Base-by-base conservation (phyloP, 208 protist genomes). In the Acanthamoeba lenticulata region DNA sequence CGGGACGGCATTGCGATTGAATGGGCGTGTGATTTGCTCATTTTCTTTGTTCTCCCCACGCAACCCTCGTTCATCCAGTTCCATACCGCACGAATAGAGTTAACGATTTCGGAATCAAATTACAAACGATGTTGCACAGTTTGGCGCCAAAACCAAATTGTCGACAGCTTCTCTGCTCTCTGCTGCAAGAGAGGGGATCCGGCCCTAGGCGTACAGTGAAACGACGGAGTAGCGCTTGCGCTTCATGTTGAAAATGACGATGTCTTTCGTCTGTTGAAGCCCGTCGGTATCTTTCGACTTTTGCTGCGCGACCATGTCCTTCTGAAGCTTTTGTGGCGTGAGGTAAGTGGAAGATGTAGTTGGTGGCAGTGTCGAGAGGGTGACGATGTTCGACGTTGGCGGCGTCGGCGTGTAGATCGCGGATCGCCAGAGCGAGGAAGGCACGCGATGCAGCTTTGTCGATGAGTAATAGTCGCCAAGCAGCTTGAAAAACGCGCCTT, bases 241-340 rank as follows among this genome's bases (percentile, higher is more conserved):
- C 79, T 55, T 88, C 79, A 88, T 88, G 79, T 88, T 49, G 79
- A 88, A 88, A 40, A 88, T 49, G 47, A 88, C 79, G 79, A 88
- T 88, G 44, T 88, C 79, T 40, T 38, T 88, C 27, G 79, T 62
- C 29, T 49, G 40, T 3, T 40, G 38, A 13, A 88, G 79, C 6
- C 47, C 44, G 74, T 42, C 29, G 74, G 27, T 29, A 40, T 49
- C 45, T 13, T 45, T 34, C 24, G 38, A 15, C 45, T 49, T 60
- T 29, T 88, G n/a, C 24, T 55, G 40, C 67, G 11, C 67, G 15
- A 88, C 47, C 67, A 40, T 32, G 67, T 77, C 40, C 67, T 77
- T 77, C 21, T 77, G 67, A 13, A 77, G 67, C 67, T 40, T 77
- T 32, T 77, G 67, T 32, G 67, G 67, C 32, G 36, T 11, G 36